Evolutionary conservation across 2,329 filamentous ascomycete species (phyloP).

Genomic region (Arthrobotrys megalospora): DNA sequence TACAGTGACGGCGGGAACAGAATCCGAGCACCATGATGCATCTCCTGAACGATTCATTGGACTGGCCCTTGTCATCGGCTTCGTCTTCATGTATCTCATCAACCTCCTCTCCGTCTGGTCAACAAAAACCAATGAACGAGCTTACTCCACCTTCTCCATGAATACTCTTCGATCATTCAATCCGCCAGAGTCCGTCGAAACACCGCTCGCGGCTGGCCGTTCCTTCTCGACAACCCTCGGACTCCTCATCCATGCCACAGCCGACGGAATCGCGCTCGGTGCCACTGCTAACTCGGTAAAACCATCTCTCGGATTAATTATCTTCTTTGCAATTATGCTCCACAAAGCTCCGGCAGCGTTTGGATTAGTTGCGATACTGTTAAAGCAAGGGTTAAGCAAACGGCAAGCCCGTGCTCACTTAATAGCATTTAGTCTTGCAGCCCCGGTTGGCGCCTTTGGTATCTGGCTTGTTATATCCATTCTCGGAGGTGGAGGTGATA

Average conservation of each 20-base stretch:
- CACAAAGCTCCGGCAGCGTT: slow-evolving; percentile 98
- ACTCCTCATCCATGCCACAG: slow-evolving; percentile 94
- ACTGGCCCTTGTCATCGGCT: slow-evolving; percentile 86
- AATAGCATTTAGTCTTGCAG: slow-evolving; percentile 90
- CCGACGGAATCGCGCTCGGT: slow-evolving; percentile 95
- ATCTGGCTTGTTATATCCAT: slow-evolving; percentile 87
- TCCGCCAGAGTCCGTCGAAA: slow-evolving; percentile 57
- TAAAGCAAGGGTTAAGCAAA: slow-evolving; percentile 93
- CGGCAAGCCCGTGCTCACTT: slow-evolving; percentile 86
- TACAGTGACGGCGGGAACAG: slow-evolving; percentile 6
- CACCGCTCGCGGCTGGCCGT: slow-evolving; percentile 64
- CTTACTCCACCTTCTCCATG: slow-evolving; percentile 82
- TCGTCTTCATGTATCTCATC: slow-evolving; percentile 96
- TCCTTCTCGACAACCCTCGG: slow-evolving; percentile 84
- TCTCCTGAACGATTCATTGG: slow-evolving; percentile 84
- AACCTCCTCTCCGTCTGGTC: slow-evolving; percentile 85
- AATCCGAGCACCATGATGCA: slow-evolving; percentile 68
- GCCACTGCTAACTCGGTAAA: slow-evolving; percentile 84
- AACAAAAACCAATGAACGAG: slow-evolving; percentile 75
- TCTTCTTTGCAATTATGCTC: slow-evolving; percentile 96
- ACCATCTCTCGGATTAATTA: slow-evolving; percentile 85
- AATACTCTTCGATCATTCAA: slow-evolving; percentile 68
- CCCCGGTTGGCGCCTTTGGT: slow-evolving; percentile 84
- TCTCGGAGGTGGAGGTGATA: slow-evolving; percentile 77
- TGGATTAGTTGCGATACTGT: slow-evolving; percentile 87